Evolutionary conservation across 129 eudicot genomes (phyloP).

Genomic region (Flaveria bidentis): DNA sequence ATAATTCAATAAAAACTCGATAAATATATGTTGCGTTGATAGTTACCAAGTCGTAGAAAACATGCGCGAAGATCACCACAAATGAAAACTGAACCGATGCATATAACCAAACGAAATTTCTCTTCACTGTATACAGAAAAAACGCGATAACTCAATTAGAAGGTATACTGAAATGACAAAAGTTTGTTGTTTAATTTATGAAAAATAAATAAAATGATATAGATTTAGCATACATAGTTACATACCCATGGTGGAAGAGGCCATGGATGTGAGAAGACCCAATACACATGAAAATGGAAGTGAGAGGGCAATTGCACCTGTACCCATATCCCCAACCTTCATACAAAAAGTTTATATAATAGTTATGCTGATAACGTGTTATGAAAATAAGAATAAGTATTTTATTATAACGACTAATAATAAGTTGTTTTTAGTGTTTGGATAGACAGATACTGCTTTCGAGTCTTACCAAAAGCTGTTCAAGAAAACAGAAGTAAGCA

Average conservation of each 20-base stretch:
- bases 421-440: not conserved
- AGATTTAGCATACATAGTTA: slow-evolving; percentile 20
- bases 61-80: slow-evolving; percentile 83
- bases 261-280: slow-evolving; percentile 84
- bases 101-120: slow-evolving; percentile 75
- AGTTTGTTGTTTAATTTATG: not conserved
- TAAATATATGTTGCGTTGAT: slow-evolving; percentile 7
- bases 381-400: not conserved
- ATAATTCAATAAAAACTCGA: not conserved
- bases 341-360: slow-evolving; percentile 16
- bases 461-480: slow-evolving; percentile 80
- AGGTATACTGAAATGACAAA: slow-evolving; percentile 8
- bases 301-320: slow-evolving; percentile 81
- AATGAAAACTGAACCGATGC: slow-evolving; percentile 73
- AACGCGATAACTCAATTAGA: slow-evolving; percentile 14
- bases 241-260: slow-evolving; percentile 96
- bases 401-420: too few relatives aligned
- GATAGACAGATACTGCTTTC: not conserved
- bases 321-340: slow-evolving; percentile 76
- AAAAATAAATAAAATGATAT: not conserved
- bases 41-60: slow-evolving; percentile 84
- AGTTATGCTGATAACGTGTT: not conserved
- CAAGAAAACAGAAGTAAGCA: slow-evolving; percentile 91
- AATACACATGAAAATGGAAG: slow-evolving; percentile 92
- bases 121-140: slow-evolving; percentile 50